Evolutionary conservation across 306 rosid species (phyloP).

Genomic region (Castanospermum australe): DNA sequence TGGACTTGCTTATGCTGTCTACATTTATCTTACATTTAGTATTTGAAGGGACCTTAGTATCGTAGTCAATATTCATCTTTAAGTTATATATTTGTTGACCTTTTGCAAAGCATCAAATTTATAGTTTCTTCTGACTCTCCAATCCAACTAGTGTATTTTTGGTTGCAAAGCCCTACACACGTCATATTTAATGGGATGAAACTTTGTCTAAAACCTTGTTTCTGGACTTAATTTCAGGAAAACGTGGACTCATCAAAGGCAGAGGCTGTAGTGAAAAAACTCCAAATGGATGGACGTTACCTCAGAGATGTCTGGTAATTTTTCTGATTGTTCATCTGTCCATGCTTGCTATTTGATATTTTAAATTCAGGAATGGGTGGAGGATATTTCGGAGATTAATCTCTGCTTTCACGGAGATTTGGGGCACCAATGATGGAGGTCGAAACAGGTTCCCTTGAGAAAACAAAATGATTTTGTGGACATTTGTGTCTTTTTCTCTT

Average conservation of each 20-base stretch:
- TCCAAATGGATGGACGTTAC: constrained; percentile 78
- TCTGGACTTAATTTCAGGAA: constrained; percentile 58
- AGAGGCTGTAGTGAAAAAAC: constrained; percentile 72
- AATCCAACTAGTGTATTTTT: not conserved
- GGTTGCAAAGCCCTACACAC: not conserved
- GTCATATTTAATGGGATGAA: not conserved
- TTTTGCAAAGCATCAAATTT: not conserved
- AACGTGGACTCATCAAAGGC: constrained; percentile 71
- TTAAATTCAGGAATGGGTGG: constrained; percentile 28
- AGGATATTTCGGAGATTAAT: constrained; percentile 33
- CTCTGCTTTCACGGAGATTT: constrained; percentile 37
- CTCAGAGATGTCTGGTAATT: constrained; percentile 92
- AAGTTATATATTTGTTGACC: not conserved
- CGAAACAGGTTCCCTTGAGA: constrained; percentile 34
- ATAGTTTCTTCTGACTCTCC: not conserved
- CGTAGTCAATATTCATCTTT: not conserved
- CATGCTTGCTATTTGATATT: constrained; percentile 29
- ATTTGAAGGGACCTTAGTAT: not conserved
- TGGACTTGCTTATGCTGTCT: not conserved
- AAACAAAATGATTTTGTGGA: constrained; percentile 33
- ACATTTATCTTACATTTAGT: not conserved
- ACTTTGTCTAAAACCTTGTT: not conserved
- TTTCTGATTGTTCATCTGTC: constrained; percentile 18
- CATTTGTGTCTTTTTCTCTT: constrained; percentile 1
- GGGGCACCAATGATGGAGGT: constrained; percentile 42